A percentile compares a stretch with the other conserved stretches of the same genome.
phyloP scores from a whole-genome alignment of 2,329 filamentous ascomycete genomes.

The Huntiella abstrusa region DNA sequence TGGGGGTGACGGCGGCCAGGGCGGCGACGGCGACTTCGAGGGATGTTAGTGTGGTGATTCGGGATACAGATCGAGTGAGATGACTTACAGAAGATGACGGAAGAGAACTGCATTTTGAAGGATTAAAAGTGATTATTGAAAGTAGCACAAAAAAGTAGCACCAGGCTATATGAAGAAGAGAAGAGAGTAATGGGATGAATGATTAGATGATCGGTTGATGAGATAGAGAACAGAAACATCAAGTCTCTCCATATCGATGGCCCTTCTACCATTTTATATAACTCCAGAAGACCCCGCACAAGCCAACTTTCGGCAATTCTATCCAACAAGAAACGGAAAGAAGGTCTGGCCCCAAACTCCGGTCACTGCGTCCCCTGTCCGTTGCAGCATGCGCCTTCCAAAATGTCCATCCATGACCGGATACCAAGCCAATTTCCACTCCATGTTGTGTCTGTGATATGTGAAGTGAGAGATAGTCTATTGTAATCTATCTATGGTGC shows the following conservation, averaged over 20 bases:
- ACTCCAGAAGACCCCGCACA: too few relatives aligned
- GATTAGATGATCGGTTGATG: background rate
- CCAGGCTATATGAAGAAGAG: constrained; percentile 4
- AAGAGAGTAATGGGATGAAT: background rate
- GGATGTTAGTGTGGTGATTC: background rate
- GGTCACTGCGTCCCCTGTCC: too few relatives aligned
- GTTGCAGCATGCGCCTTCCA: too few relatives aligned
- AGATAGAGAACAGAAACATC: constrained; percentile 1
- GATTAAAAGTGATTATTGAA: constrained; percentile 7
- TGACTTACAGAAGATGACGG: constrained; percentile 16
- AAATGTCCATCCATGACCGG: too few relatives aligned
- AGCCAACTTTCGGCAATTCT: too few relatives aligned
- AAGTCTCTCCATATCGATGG: background rate
- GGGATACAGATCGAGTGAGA: background rate
- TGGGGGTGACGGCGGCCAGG: constrained; percentile 14
- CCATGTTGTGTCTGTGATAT: too few relatives aligned
- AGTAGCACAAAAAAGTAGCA: constrained; percentile 1
- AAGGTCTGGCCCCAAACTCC: too few relatives aligned
- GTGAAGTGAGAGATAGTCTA: too few relatives aligned
- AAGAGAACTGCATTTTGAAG: constrained; percentile 14
- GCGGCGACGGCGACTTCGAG: constrained; percentile 12
- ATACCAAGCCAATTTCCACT: too few relatives aligned
- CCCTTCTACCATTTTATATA: too few relatives aligned
- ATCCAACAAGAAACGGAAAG: too few relatives aligned
- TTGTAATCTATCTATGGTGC: too few relatives aligned